These are phyloP conservation scores for Selenicereus undatus DNA, from an alignment of 148 eudicot genomes.

Conservation along the genomic window DNA sequence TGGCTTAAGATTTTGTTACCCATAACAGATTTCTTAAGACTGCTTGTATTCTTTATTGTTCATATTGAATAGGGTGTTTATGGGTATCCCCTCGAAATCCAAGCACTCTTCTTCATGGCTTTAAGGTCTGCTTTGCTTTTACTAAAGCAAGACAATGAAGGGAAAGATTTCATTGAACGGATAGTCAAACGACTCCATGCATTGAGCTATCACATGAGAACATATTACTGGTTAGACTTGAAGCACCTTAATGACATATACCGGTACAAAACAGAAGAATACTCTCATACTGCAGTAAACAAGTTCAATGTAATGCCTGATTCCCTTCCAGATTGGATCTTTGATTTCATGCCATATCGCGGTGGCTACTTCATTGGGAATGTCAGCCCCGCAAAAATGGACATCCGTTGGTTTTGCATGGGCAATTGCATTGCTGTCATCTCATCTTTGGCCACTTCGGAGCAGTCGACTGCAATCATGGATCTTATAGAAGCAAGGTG, in stretches of 20 bases:
- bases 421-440: conserved; percentile 88
- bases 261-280: conserved; percentile 84
- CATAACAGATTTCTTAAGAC: too few species aligned
- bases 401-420: conserved; percentile 90
- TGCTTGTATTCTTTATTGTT: too few species aligned
- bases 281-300: conserved; percentile 86
- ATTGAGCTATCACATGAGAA: conserved; percentile 83
- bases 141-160: conserved; percentile 73
- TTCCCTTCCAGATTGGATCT: conserved; percentile 93
- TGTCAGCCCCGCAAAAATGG: conserved; percentile 87
- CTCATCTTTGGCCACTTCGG: conserved; percentile 77
- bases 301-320: conserved; percentile 90
- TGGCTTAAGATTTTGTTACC: too few species aligned
- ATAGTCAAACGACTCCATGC: conserved; percentile 84
- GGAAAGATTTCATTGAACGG: conserved; percentile 66
- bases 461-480: conserved; percentile 83
- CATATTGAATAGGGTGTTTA: conserved; percentile 64
- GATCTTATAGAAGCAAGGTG: conserved; percentile 90
- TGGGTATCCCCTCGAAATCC: conserved; percentile 95
- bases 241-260: conserved; percentile 84
- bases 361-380: conserved; percentile 91
- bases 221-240: conserved; percentile 75
- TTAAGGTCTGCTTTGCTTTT: conserved; percentile 68
- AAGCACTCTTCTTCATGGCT: conserved; percentile 96
- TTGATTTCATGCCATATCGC: conserved; percentile 78